These are phyloP conservation scores for Umbelopsis sp. DNA, from an alignment of 192 early-diverging fungal species.

Conservation along the genomic window DNA sequence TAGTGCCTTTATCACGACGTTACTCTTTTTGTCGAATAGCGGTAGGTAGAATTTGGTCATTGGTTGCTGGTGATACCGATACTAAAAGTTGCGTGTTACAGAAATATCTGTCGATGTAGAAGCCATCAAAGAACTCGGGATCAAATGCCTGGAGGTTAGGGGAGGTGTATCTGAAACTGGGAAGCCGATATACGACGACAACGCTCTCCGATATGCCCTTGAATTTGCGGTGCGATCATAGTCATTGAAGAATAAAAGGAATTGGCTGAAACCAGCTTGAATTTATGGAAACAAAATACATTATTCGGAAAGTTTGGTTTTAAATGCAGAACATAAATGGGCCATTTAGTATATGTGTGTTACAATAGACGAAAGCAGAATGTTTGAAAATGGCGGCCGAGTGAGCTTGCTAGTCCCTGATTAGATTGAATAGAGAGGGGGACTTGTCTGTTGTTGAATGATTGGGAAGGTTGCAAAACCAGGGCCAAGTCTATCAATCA, in stretches of 20 bases:
- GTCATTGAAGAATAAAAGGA: background rate
- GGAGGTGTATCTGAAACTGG: constrained; percentile 1
- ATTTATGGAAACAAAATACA: background rate
- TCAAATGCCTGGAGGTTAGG: constrained; percentile 43
- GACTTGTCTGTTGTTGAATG: background rate
- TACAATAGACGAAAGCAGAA: too few species aligned
- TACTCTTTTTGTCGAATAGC: constrained; percentile 56
- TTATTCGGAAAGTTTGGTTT: background rate
- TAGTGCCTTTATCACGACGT: constrained; percentile 53
- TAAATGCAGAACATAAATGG: background rate
- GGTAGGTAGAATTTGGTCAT: background rate
- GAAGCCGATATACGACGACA: constrained; percentile 9
- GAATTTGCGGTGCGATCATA: background rate
- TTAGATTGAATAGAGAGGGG: too few species aligned
- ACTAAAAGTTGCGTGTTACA: constrained; percentile 5
- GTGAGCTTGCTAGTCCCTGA: background rate
- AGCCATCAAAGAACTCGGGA: constrained; percentile 49
- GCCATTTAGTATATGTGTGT: too few species aligned
- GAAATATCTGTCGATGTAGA: constrained; percentile 44
- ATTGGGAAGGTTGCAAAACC: background rate
- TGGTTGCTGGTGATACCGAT: background rate
- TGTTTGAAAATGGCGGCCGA: too few species aligned
- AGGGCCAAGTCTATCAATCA: background rate
- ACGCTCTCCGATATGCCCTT: background rate
- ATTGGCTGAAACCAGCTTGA: background rate